Base-by-base conservation (phyloP, 139 green algal genomes). In the Auxenochlorella pyrenoidosa region DNA sequence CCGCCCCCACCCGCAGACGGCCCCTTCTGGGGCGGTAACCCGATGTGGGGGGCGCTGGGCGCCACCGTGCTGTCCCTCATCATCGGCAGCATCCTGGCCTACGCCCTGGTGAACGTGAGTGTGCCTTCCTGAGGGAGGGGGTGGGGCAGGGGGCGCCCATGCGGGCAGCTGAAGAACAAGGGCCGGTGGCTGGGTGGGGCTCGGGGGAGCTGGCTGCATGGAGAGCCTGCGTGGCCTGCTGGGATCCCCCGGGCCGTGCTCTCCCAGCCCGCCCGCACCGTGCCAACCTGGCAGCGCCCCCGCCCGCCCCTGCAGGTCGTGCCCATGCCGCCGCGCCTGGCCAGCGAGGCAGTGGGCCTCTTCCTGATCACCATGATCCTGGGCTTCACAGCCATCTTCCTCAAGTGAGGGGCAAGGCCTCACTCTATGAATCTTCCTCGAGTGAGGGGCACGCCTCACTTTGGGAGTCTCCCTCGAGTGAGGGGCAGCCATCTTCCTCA, bases 11-110 rank as follows among this genome's bases (percentile, higher is more conserved):
- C 28, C 19, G 68, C 93, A 32, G 95, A 97, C 63, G 95, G 94
- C 24, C 94, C 93, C 10, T 94, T 92, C 89, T 94, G 94, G 84
- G 93, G 90, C 34, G 90, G 90, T 83, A 95, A 89, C 87, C 91
- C 94, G n/a, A 93, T 97, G 18, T 94, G 95, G 77, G 95, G 95
- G 0, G 94, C 95, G 5, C 81, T 98, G 73, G 86, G 89, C 26
- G 88, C 88, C 66, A 96, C 92, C 0, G 60, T 94, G 24, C 77
- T 92, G 30, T 89, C 87, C 34, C 87, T 97, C 26, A 80, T 89
- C 6, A 12, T 94, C 13, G 93, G 89, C 44, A 93, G 89, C 81
- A 84, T 86, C 87, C 88, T 97, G 68, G 89, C 68, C 26, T 72
- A 70, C 66, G 58, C 60, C 22, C 73, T 85, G 1, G 60, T 71